phyloP scores from a whole-genome alignment of 306 rosid genomes.

The Acacia melanoxylon region DNA sequence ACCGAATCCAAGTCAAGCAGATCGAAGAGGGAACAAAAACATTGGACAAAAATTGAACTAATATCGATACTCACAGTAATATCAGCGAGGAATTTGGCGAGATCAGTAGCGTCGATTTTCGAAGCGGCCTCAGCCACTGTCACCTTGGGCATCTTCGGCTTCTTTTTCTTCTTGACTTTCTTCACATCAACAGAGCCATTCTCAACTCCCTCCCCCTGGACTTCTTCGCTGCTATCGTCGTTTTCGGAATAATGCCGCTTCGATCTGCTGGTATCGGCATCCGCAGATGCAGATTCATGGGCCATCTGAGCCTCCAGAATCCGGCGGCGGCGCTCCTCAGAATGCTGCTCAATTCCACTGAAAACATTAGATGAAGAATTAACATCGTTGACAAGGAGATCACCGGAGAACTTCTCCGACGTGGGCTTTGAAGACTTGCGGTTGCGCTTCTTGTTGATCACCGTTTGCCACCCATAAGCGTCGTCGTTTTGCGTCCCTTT shows the following conservation, averaged over 20 bases:
- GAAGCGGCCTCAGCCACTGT: constrained; percentile 52
- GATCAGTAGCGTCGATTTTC: constrained; percentile 50
- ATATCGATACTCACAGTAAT: constrained; percentile 41
- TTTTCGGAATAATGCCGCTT: constrained; percentile 46
- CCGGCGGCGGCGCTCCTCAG: constrained; percentile 53
- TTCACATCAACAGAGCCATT: constrained; percentile 37
- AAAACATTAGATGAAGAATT: constrained; percentile 37
- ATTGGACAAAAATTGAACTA: neutral
- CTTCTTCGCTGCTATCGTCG: constrained; percentile 32
- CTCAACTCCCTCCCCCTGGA: constrained; percentile 15
- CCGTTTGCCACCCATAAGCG: constrained; percentile 54
- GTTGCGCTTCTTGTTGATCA: constrained; percentile 54
- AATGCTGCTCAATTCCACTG: constrained; percentile 48
- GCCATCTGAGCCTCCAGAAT: constrained; percentile 38
- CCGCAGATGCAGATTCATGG: neutral
- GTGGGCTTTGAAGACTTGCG: constrained; percentile 37
- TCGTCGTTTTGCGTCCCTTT: constrained; percentile 1
- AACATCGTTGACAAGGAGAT: constrained; percentile 11
- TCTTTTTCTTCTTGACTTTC: constrained; percentile 31
- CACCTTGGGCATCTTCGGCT: constrained; percentile 50
- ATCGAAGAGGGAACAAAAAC: neutral
- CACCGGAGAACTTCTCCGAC: neutral
- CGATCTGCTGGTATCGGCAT: constrained; percentile 33
- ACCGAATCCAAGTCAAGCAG: constrained; percentile 21
- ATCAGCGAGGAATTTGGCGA: constrained; percentile 46